A percentile compares a stretch with the other conserved stretches of the same genome.
phyloP scores from a whole-genome alignment of 2,329 filamentous ascomycete species.

The Davidsoniella neocaledoniae region DNA sequence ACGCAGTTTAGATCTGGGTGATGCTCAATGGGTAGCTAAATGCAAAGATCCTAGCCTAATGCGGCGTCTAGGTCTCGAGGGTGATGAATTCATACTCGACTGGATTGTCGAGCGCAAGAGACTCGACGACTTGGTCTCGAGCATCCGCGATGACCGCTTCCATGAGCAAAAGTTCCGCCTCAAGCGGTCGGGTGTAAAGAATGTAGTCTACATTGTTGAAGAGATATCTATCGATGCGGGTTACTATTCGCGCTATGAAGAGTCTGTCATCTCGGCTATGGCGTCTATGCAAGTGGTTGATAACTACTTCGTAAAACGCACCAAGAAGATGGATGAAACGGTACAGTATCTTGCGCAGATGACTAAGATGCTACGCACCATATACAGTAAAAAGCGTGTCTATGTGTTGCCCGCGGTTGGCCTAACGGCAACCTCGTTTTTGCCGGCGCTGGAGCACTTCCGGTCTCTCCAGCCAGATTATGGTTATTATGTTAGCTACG shows the following conservation, averaged over 20 bases:
- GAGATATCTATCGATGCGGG: slow-evolving; percentile 46
- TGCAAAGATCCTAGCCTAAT: slow-evolving; percentile 43
- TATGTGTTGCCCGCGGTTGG: slow-evolving; percentile 47
- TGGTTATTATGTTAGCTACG: slow-evolving; percentile 49
- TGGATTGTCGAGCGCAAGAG: slow-evolving; percentile 71
- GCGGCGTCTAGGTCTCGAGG: slow-evolving; percentile 38
- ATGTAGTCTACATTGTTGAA: slow-evolving; percentile 66
- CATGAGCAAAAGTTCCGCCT: slow-evolving; percentile 75
- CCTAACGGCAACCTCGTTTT: slow-evolving; percentile 49
- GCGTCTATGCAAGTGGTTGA: slow-evolving; percentile 64
- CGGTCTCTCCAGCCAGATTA: slow-evolving; percentile 31
- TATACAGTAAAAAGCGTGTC: slow-evolving; percentile 43
- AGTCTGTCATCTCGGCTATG: slow-evolving; percentile 55
- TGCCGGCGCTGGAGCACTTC: slow-evolving; percentile 44
- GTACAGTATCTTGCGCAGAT: slow-evolving; percentile 59
- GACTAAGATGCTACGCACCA: slow-evolving; percentile 48
- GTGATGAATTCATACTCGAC: slow-evolving; percentile 58
- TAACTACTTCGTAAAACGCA: slow-evolving; percentile 64
- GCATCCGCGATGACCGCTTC: slow-evolving; percentile 69
- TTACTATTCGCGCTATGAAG: slow-evolving; percentile 39
- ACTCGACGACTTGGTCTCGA: slow-evolving; percentile 61
- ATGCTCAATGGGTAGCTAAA: slow-evolving; percentile 66
- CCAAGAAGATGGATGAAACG: slow-evolving; percentile 58
- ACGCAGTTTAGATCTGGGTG: slow-evolving; percentile 53
- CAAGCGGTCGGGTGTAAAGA: slow-evolving; percentile 52